These are phyloP conservation scores for Trichoderma sp. DNA, from an alignment of 2,329 filamentous ascomycete genomes.

Conservation along the genomic window DNA sequence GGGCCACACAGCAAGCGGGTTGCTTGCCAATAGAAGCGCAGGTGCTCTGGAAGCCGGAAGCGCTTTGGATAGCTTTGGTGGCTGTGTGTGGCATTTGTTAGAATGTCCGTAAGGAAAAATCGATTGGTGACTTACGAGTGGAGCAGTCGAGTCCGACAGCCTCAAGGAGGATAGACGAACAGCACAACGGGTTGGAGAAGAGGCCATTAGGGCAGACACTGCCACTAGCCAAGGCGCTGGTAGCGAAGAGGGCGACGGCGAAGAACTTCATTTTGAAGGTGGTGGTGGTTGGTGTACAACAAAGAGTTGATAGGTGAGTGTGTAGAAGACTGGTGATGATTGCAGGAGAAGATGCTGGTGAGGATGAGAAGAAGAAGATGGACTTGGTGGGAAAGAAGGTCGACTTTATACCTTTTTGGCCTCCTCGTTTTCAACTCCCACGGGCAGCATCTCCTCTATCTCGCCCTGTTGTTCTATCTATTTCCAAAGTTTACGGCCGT, in stretches of 20 bases:
- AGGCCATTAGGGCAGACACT: neutral
- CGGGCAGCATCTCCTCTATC: neutral
- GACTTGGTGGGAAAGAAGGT: neutral
- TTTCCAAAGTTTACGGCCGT: neutral
- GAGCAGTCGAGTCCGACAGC: neutral
- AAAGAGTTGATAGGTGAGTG: neutral
- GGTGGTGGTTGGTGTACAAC: neutral
- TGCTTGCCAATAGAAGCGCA: neutral
- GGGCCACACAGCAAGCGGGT: neutral
- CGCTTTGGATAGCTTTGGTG: rapidly evolving
- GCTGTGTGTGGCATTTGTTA: neutral
- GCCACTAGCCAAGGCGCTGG: neutral
- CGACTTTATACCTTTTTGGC: neutral
- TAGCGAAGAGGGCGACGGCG: neutral
- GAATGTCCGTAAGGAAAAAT: neutral
- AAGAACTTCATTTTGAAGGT: conserved; percentile 9
- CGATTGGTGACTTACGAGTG: neutral
- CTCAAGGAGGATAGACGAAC: neutral
- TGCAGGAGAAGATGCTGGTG: neutral
- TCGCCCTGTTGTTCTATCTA: neutral
- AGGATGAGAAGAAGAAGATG: neutral
- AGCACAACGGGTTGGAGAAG: neutral
- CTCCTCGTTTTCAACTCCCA: neutral
- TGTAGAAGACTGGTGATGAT: neutral
- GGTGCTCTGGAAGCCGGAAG: neutral